Percentiles rank a stretch among this genome's conserved stretches.
These are phyloP conservation scores for Penicillium sp. DNA, from an alignment of 2,329 filamentous ascomycete genomes.

Conservation along the genomic window DNA sequence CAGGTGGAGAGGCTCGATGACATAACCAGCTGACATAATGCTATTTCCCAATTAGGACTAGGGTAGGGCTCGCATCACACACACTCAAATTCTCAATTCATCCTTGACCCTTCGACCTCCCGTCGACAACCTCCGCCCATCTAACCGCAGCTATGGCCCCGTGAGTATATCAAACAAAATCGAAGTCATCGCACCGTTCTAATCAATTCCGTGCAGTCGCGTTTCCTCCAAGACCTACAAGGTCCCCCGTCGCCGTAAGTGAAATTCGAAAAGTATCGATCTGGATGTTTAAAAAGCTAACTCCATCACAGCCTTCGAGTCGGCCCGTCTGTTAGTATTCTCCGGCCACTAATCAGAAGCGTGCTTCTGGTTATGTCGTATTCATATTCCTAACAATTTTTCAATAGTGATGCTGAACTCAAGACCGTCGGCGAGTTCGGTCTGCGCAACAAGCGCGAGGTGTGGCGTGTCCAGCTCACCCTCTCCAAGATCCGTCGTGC, in stretches of 20 bases:
- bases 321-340: conserved; percentile 96
- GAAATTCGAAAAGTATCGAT: conserved; percentile 15
- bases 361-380: conserved; percentile 96
- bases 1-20: neutral
- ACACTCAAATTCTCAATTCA: conserved; percentile 16
- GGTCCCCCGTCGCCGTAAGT: conserved; percentile 82
- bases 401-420: conserved; percentile 90
- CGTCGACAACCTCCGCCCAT: conserved; percentile 37
- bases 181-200: conserved; percentile 37
- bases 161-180: conserved; percentile 37
- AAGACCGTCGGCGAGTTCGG: conserved; percentile 99
- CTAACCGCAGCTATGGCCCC: conserved; percentile 41
- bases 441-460: conserved; percentile 99
- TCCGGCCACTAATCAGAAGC: conserved; percentile 97
- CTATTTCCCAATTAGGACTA: neutral
- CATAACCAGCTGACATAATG: neutral
- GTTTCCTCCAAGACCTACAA: conserved; percentile 99
- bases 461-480: conserved; percentile 99
- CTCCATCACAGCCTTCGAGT: conserved; percentile 73
- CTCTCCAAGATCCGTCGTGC: conserved; percentile 99
- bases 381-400: conserved; percentile 66
- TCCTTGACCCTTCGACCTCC: conserved; percentile 30
- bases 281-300: conserved; percentile 36
- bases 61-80: conserved; percentile 2
- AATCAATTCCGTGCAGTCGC: conserved; percentile 44